phyloP scores from a whole-genome alignment of 108 stramenopile genomes.

The Poteriospumella lacustris region DNA sequence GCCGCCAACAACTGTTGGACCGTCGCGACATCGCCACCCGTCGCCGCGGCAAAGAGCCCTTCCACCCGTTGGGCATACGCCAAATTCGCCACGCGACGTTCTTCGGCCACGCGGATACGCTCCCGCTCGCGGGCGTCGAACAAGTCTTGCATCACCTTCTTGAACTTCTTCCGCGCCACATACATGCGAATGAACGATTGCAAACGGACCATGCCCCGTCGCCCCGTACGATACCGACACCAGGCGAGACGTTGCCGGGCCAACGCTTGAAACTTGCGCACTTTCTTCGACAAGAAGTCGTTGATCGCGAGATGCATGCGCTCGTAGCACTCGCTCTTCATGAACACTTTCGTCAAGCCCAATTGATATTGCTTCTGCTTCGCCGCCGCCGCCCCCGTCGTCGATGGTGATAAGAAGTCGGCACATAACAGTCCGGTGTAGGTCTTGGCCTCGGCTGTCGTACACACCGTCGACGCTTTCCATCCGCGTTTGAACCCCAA shows the following conservation, averaged over 20 bases:
- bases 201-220: background rate
- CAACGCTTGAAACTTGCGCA: background rate
- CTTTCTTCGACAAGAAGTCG: background rate
- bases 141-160: background rate
- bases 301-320: background rate
- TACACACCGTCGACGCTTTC: background rate
- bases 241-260: background rate
- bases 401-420: background rate
- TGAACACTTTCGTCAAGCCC: background rate
- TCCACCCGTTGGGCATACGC: background rate
- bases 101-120: background rate
- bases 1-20: background rate
- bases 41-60: background rate
- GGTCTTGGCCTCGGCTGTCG: background rate
- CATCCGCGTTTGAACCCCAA: background rate
- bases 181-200: background rate
- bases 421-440: background rate
- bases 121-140: background rate
- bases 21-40: background rate
- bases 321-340: background rate
- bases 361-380: slow-evolving; percentile 26
- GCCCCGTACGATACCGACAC: background rate
- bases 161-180: background rate
- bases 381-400: background rate
- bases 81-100: background rate